Evolutionary conservation across 192 early-diverging fungal species (phyloP), one percentile per base, ranked within the genome.

Genomic region (Helicostylum pulchrum): DNA sequence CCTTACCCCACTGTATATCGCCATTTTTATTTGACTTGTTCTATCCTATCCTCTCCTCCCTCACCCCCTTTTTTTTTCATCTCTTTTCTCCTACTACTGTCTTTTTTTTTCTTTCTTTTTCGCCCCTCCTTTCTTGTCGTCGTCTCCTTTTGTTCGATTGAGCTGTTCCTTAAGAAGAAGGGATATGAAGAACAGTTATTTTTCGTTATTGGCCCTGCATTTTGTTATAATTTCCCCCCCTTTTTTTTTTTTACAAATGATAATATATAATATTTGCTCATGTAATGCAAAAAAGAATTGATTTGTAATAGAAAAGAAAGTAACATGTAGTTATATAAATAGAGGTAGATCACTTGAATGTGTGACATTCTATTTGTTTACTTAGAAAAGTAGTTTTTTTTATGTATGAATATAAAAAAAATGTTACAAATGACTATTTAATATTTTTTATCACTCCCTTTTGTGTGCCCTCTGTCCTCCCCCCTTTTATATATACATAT

Each of bases 351-450:
- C 36, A 39, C 36, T 39, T 39, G 36, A 39, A 39, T 39, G 36
- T 39, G 9, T 39, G 36, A 39, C 36, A 39, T 10, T 39, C 9
- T 39, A 10, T 39, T 39, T 39, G 36, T 39, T 39, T 39, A 39
- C 36, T n/a, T n/a, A n/a, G n/a, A n/a, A 39, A 26, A 26, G 26
- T 26, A 26, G 2, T 0, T 26, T 26, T 26, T 26, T 26, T 2
- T 39, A 39, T 39, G 6, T 10, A 39, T 39, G 7, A 5, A 36
- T 36, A 36, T 36, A 36, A 36, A 36, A 39, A 39, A 39, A 10
- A 39, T 39, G 36, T 39, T 39, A 39, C 36, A 39, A 56, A 39
- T 56, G 54, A 56, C 54, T 36, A 56, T 56, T 34, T 34, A 56
- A n/a, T 56, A 39, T 9, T 56, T 34, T 17, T 19, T 17, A 15